Percentiles rank a stretch among this genome's conserved stretches.
These are phyloP conservation scores for Suhomyces tanzawaensis DNA, from an alignment of 805 yeast species.

Conservation along the genomic window DNA sequence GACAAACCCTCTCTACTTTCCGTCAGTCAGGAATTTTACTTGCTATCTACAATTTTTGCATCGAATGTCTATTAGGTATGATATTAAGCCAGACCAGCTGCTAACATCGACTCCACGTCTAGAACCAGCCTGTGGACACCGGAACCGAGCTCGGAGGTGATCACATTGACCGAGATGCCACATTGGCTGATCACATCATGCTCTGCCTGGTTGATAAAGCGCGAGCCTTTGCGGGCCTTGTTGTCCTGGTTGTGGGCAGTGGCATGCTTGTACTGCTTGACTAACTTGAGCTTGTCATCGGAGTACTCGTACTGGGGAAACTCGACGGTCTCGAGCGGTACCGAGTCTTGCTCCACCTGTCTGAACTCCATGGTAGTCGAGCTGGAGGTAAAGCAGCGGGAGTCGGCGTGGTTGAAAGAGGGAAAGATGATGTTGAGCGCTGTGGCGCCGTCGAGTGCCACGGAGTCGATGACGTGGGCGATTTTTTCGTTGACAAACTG, in stretches of 20 bases:
- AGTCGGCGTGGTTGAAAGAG: constrained; percentile 22
- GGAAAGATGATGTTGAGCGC: constrained; percentile 29
- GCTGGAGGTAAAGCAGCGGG: constrained; percentile 18
- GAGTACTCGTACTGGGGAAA: neutral
- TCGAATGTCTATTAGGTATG: neutral
- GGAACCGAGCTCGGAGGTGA: constrained; percentile 1
- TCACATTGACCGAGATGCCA: constrained; percentile 4
- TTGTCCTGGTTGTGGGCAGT: neutral
- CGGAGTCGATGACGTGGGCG: constrained; percentile 16
- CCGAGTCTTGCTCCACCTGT: constrained; percentile 2
- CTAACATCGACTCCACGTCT: constrained; percentile 4
- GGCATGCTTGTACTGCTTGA: neutral
- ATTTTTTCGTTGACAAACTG: constrained; percentile 25
- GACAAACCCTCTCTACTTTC: no score
- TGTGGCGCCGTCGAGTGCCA: constrained; percentile 7
- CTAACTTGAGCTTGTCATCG: neutral
- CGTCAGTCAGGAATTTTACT: no score
- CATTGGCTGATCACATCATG: neutral
- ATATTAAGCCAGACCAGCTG: constrained; percentile 2
- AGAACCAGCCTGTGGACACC: constrained; percentile 4
- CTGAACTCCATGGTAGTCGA: neutral
- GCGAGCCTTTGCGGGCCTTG: neutral
- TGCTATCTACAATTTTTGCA: neutral
- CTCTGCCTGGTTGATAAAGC: neutral
- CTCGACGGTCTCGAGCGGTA: constrained; percentile 1